A percentile compares a stretch with the other conserved stretches of the same genome.
Evolutionary conservation across 139 green algal species (phyloP).

Genomic region (Tetraselmis striata): DNA sequence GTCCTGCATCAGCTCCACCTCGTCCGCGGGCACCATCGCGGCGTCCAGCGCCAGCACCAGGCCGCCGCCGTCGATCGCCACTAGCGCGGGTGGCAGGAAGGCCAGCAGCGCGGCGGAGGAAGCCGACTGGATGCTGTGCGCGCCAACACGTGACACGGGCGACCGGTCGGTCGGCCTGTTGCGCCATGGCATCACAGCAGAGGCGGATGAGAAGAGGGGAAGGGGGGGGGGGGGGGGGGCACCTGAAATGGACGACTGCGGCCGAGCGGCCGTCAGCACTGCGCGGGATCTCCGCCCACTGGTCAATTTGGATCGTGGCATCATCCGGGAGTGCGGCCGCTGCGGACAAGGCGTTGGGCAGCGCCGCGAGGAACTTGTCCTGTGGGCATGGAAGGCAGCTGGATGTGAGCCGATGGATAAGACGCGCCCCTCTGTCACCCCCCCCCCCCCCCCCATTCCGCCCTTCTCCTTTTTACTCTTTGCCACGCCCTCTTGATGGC

Average conservation of each 20-base stretch:
- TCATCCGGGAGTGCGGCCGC: background rate
- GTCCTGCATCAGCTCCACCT: background rate
- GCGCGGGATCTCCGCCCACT: background rate
- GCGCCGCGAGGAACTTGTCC: background rate
- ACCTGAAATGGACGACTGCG: background rate
- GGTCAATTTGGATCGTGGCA: background rate
- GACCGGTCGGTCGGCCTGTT: too few species aligned
- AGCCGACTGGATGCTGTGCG: background rate
- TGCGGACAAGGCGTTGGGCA: background rate
- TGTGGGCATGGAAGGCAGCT: background rate
- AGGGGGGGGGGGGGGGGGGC: too few species aligned
- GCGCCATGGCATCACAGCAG: too few species aligned
- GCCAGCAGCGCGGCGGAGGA: background rate
- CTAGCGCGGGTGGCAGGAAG: background rate
- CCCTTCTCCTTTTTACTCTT: too few species aligned
- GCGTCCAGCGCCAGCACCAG: background rate
- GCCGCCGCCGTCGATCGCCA: background rate
- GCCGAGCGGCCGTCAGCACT: background rate
- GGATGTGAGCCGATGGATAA: too few species aligned
- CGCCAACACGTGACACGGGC: too few species aligned
- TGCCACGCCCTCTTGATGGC: too few species aligned
- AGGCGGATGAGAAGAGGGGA: too few species aligned
- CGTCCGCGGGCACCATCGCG: background rate
- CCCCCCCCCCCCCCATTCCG: too few species aligned
- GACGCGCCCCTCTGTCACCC: too few species aligned